phyloP scores from a whole-genome alignment of 768 basidiomycete species.

The Amanita rubescens region DNA sequence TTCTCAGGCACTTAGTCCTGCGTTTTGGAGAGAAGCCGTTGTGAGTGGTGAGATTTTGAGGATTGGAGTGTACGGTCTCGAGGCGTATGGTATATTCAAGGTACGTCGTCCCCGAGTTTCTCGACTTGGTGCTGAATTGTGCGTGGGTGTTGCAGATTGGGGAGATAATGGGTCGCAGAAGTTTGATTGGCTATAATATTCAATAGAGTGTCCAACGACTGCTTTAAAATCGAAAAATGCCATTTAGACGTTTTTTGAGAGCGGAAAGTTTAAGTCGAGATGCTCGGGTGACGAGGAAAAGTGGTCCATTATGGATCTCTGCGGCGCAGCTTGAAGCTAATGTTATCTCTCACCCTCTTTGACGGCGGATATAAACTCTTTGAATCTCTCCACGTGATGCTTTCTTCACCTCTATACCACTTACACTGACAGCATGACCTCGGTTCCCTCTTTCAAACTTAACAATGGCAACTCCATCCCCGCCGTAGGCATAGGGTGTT shows the following conservation, averaged over 20 bases:
- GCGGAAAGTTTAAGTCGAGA: too few species aligned
- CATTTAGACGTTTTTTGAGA: not conserved
- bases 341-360: too few species aligned
- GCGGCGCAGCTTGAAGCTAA: too few species aligned
- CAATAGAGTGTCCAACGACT: constrained; percentile 24
- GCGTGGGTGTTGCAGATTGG: constrained; percentile 51
- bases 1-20: constrained; percentile 46
- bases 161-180: constrained; percentile 79
- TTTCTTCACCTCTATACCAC: too few species aligned
- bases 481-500: constrained; percentile 28
- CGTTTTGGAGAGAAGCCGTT: constrained; percentile 55
- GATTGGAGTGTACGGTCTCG: constrained; percentile 68
- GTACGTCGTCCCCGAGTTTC: constrained; percentile 28
- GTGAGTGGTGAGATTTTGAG: constrained; percentile 59
- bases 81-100: constrained; percentile 90
- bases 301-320: too few species aligned
- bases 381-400: too few species aligned
- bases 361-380: too few species aligned
- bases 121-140: not conserved
- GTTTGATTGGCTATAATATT: constrained; percentile 71
- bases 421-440: too few species aligned
- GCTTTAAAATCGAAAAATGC: not conserved
- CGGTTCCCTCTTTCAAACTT: constrained; percentile 14
- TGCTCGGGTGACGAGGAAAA: too few species aligned
- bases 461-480: constrained; percentile 24